A percentile compares a stretch with the other conserved stretches of the same genome.
These are phyloP conservation scores for Drechslerella stenobrocha DNA, from an alignment of 2,329 filamentous ascomycete genomes.

Conservation along the genomic window DNA sequence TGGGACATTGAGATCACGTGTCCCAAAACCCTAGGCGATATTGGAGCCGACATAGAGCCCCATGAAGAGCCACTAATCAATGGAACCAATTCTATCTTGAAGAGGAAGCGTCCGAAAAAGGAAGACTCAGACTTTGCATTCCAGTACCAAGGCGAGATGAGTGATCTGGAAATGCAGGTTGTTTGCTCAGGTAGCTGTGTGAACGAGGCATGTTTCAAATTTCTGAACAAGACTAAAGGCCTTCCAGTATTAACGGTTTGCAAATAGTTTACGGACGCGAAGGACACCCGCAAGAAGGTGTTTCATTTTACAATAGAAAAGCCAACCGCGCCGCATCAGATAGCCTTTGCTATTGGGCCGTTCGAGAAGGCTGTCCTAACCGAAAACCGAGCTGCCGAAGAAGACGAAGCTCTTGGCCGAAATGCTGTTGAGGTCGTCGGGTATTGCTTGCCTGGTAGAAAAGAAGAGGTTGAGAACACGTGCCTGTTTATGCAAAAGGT, in stretches of 20 bases:
- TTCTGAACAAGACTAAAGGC: not conserved
- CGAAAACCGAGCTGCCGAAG: constrained; percentile 84
- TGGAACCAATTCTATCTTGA: constrained; percentile 53
- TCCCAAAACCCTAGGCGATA: constrained; percentile 83
- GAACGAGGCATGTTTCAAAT: constrained; percentile 65
- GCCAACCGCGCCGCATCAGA: constrained; percentile 79
- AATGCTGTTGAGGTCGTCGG: constrained; percentile 87
- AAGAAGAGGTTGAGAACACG: constrained; percentile 81
- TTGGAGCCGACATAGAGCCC: constrained; percentile 48
- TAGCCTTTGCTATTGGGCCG: constrained; percentile 90
- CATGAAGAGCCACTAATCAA: constrained; percentile 45
- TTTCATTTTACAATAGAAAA: constrained; percentile 78
- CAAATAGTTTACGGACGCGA: constrained; percentile 66
- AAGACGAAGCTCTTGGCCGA: constrained; percentile 85
- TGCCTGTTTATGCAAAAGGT: constrained; percentile 75
- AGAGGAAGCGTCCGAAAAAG: constrained; percentile 47
- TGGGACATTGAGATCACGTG: constrained; percentile 90
- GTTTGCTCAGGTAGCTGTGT: constrained; percentile 87
- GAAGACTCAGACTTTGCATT: constrained; percentile 54
- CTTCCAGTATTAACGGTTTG: constrained; percentile 11
- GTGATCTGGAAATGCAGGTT: constrained; percentile 82
- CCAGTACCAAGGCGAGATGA: constrained; percentile 72
- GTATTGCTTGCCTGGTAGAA: constrained; percentile 83
- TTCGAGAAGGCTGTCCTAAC: constrained; percentile 92
- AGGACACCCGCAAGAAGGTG: constrained; percentile 79